Conservation (phyloP, 2,329 filamentous ascomycete species). For the Aspergillus carbonarius region DNA sequence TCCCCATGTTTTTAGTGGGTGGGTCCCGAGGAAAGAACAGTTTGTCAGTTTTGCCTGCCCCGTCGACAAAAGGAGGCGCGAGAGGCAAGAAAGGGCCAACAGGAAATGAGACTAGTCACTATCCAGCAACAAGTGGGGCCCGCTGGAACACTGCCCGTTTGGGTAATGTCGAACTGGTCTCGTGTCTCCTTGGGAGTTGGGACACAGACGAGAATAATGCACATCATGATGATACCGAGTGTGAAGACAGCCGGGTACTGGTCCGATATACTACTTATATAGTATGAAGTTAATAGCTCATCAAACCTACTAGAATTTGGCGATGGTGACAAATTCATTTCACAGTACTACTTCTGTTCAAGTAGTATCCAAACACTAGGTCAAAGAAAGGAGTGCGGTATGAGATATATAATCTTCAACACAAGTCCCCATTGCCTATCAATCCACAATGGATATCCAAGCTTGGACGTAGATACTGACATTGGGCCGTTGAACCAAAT, state of each 20-base stretch:
- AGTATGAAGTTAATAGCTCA: not conserved
- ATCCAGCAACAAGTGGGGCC: slow-evolving; percentile 2
- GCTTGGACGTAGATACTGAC: not conserved
- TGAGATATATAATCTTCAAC: not conserved
- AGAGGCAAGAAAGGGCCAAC: not conserved
- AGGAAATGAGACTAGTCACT: not conserved
- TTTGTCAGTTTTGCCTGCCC: slow-evolving; percentile 4
- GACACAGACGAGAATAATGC: not conserved
- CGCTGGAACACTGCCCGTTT: slow-evolving; percentile 5
- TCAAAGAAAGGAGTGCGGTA: not conserved
- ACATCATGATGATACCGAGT: no score
- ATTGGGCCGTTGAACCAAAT: not conserved
- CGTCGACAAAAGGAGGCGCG: slow-evolving; percentile 7
- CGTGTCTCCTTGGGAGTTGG: slow-evolving; percentile 1
- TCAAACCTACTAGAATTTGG: not conserved
- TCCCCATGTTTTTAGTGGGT: slow-evolving; percentile 16
- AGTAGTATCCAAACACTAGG: not conserved
- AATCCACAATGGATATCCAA: not conserved
- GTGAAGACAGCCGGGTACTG: not conserved
- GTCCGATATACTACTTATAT: not conserved
- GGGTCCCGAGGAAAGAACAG: slow-evolving; percentile 11
- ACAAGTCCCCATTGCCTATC: not conserved
- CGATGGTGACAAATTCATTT: not conserved
- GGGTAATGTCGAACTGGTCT: slow-evolving; percentile 2
- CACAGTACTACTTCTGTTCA: not conserved